Evolutionary conservation across 2,329 filamentous ascomycete species (phyloP), one percentile per base, ranked within the genome.

Genomic region (Hypocreales sp.): DNA sequence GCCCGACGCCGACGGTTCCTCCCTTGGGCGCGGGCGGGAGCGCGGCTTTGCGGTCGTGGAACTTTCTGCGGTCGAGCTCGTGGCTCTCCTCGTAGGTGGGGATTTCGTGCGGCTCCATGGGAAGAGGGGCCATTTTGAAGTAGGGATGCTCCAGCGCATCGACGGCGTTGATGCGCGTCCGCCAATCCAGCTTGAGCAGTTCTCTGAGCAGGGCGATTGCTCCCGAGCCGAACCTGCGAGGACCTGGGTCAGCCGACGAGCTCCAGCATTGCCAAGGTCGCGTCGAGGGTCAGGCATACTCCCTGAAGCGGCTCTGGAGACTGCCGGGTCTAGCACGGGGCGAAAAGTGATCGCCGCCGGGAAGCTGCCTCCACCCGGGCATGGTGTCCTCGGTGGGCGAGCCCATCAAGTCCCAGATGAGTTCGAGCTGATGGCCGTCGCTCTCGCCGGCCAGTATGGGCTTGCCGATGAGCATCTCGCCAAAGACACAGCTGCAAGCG

Each of bases 381-480:
- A 98, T 95, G 22, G 59, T 90, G 26, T 84, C 73, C 13, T 94
- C 83, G 1, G 68, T 93, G 1, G 90, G 90, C 1, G 82, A 79
- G 10, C 90, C 90, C 38, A 93, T 79, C 21, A 98, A 65, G 37
- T 86, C 81, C 55, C 92, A 98, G 32, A 98, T 95, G 25, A 93
- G 73, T 9, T 93, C 79, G 9, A 92, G 73, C 52, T 98, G 90
- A 44, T 94, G 78, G 6, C 72, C 56, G 45, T 98, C 90, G 41
- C 79, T 92, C 38, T 82, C 83, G 9, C 90, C 90, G 7, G 84
- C 72, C 23, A 98, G 64, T 28, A 98, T 95, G 0, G 90, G 90
- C 49, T 87, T 92, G 20, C 83, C 77, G 41, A 83, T 73, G 37
- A 94, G 78, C 87, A 98, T 98, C 50, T 98, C 90, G 27, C 84